A percentile compares a stretch with the other conserved stretches of the same genome.
These are phyloP conservation scores for Scedosporium aurantiacum DNA, from an alignment of 2,329 filamentous ascomycete genomes.

Conservation along the genomic window DNA sequence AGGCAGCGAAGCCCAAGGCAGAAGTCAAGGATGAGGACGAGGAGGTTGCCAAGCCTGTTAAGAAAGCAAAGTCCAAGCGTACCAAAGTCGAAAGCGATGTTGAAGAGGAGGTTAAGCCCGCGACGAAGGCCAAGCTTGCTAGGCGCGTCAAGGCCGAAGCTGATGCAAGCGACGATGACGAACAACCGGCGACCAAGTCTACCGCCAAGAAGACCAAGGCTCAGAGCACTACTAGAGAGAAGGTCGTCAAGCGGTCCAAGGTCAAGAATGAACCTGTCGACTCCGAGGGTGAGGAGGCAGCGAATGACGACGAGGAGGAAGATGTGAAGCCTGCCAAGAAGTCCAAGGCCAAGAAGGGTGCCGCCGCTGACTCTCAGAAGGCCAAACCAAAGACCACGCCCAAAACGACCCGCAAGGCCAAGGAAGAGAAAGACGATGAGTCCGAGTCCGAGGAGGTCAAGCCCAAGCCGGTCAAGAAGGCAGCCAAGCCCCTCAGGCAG, in stretches of 20 bases:
- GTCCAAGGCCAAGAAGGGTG: conserved; percentile 9
- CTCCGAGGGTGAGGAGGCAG: conserved; percentile 15
- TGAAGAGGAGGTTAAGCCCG: conserved; percentile 16
- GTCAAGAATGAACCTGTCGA: conserved; percentile 22
- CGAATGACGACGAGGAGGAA: conserved; percentile 22
- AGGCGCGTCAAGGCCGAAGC: conserved; percentile 11
- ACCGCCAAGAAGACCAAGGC: conserved; percentile 3
- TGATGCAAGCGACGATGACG: conserved; percentile 7
- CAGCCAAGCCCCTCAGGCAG: too few species aligned
- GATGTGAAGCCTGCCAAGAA: conserved; percentile 25
- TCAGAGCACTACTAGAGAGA: conserved; percentile 11
- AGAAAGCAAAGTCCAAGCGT: conserved; percentile 17
- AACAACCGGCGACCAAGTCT: conserved; percentile 6
- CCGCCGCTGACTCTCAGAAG: too few species aligned
- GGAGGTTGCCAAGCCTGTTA: conserved; percentile 24
- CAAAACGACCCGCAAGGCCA: neutral
- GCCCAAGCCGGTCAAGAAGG: neutral
- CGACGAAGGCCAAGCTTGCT: conserved; percentile 19
- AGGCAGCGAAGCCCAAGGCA: conserved; percentile 21
- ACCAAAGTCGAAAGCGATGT: conserved; percentile 5
- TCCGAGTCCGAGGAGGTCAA: conserved; percentile 1
- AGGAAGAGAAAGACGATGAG: conserved; percentile 7
- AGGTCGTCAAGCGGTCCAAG: conserved; percentile 18
- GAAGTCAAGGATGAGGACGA: conserved; percentile 23
- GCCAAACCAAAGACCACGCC: too few species aligned